Evolutionary conservation across 2,329 filamentous ascomycete species (phyloP), one percentile per base, ranked within the genome.

Genomic region (Colletotrichum karsti): DNA sequence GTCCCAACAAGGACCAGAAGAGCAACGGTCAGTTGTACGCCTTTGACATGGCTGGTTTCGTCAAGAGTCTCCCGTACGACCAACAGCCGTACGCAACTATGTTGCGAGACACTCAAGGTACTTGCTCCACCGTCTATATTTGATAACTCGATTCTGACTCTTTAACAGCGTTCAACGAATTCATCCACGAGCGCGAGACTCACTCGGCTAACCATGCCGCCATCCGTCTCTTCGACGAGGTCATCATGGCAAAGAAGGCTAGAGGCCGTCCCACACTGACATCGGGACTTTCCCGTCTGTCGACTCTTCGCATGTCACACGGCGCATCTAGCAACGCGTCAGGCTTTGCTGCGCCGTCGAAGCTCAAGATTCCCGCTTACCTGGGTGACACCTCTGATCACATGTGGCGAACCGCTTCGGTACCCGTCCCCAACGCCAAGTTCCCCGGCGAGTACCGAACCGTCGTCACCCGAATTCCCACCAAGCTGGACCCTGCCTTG

Each of bases 191-290:
- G 73, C 89, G 93, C 50, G 93, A 96, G 79, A 89, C 84, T 22
- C 88, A 86, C 7, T 83, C 88, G 2, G 79, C 88, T 0, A 85
- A 88, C 7, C 86, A 92, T 70, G 87, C 92, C 0, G 79, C 85
- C 2, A 90, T 95, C 73, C 91, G 92, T 63, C 86, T 96, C 1
- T 96, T 96, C 73, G 93, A 96, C 77, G 92, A 95, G 77, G 90
- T 96, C 74, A 93, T 96, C 73, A 84, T 95, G 57, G 92, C 92
- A 33, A 96, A 96, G 83, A 89, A 88, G 76, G 85, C 86, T 28
- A 85, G 88, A 55, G 92, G 92, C 24, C 90, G 90, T 35, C 85
- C 88, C 1, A 88, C 87, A 5, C 83, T 94, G 66, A 89, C 91
- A 58, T 86, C 88, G 28, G 92, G 90, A 39, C 84, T 90, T 30